A percentile compares a stretch with the other conserved stretches of the same genome.
These are phyloP conservation scores for Zangia roseola DNA, from an alignment of 768 basidiomycete species.

Conservation along the genomic window DNA sequence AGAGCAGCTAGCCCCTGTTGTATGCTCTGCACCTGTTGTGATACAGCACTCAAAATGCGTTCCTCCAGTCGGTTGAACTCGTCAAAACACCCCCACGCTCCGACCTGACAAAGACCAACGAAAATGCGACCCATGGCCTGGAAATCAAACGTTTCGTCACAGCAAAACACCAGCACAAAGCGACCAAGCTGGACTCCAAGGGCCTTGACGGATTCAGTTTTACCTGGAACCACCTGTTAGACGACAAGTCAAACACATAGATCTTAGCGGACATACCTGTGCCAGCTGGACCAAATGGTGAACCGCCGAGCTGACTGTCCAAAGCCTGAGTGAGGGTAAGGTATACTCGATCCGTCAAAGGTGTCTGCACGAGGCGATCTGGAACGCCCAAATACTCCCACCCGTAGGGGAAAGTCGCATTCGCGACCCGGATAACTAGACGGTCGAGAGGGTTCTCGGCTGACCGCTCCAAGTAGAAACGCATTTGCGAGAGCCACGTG, in stretches of 20 bases:
- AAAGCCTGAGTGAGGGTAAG: slow-evolving; percentile 95
- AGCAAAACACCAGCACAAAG: slow-evolving; percentile 99
- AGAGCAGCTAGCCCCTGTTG: slow-evolving; percentile 90
- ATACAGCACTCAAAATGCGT: slow-evolving; percentile 95
- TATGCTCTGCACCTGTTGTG: slow-evolving; percentile 98
- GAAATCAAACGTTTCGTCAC: slow-evolving; percentile 99
- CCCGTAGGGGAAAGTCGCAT: slow-evolving; percentile 93
- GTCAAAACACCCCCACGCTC: slow-evolving; percentile 98
- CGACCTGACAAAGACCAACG: slow-evolving; percentile 97
- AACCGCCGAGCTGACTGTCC: slow-evolving; percentile 91
- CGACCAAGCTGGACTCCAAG: slow-evolving; percentile 96
- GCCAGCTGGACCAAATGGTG: slow-evolving; percentile 98
- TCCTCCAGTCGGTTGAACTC: slow-evolving; percentile 99
- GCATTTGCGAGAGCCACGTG: slow-evolving; percentile 97
- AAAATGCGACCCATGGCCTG: slow-evolving; percentile 99
- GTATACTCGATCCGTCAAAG: slow-evolving; percentile 95
- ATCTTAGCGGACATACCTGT: slow-evolving; percentile 56
- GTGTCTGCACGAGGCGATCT: slow-evolving; percentile 96
- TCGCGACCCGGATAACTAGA: slow-evolving; percentile 79
- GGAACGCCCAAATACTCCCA: slow-evolving; percentile 99
- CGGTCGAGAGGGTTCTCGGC: slow-evolving; percentile 78
- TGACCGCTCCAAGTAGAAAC: slow-evolving; percentile 83
- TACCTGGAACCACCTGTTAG: slow-evolving; percentile 51
- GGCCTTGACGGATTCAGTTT: slow-evolving; percentile 99
- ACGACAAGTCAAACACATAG: neutral